Percentiles rank a stretch among this genome's conserved stretches.
phyloP scores from a whole-genome alignment of 1,139 yeast genomes.

The Suhomyces kunorum region DNA sequence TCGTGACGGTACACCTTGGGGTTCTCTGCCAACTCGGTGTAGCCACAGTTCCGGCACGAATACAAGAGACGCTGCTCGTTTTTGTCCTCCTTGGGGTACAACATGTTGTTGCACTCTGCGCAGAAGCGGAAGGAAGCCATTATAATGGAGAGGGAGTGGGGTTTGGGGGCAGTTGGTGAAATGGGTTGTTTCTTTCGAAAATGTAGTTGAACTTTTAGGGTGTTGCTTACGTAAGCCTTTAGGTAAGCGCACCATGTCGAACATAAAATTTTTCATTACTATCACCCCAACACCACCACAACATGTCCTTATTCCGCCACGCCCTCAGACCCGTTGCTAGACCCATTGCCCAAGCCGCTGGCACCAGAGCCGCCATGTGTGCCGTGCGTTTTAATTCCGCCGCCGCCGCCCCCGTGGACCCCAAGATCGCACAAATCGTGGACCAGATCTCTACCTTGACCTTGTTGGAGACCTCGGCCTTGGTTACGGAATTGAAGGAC shows the following conservation, averaged over 20 bases:
- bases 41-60: slow-evolving; percentile 94
- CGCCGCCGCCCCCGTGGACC: slow-evolving; percentile 59
- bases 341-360: slow-evolving; percentile 28
- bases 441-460: slow-evolving; percentile 88
- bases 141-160: slow-evolving; percentile 1
- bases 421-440: slow-evolving; percentile 85
- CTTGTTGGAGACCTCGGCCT: slow-evolving; percentile 82
- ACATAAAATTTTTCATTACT: slow-evolving; percentile 22
- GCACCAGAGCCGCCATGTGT: slow-evolving; percentile 28
- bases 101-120: slow-evolving; percentile 95
- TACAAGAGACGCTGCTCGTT: slow-evolving; percentile 69
- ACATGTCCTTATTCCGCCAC: slow-evolving; percentile 41
- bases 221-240: neutral
- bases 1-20: slow-evolving; percentile 93
- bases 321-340: slow-evolving; percentile 41
- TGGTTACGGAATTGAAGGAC: slow-evolving; percentile 80
- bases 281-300: slow-evolving; percentile 4
- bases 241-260: slow-evolving; percentile 4
- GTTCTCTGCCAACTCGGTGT: slow-evolving; percentile 88
- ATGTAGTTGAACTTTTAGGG: no score
- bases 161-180: no score
- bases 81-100: slow-evolving; percentile 97
- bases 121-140: slow-evolving; percentile 94
- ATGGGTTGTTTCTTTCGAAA: no score
- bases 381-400: slow-evolving; percentile 58